Conservation (phyloP, 176 grass and related monocot species). For the Carex parvula region DNA sequence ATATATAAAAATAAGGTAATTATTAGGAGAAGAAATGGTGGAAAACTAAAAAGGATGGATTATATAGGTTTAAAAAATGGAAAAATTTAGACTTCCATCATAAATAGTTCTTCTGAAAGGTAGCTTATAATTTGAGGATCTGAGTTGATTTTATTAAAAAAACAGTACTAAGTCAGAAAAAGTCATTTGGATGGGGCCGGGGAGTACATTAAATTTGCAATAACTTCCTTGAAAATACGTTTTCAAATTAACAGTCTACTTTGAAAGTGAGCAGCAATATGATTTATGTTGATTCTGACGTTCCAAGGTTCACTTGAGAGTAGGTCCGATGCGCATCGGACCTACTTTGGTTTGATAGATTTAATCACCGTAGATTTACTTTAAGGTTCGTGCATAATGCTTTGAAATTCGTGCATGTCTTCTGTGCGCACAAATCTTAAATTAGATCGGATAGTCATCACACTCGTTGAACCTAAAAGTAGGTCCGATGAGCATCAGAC, state of each 20-base stretch:
- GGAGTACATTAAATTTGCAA: not conserved
- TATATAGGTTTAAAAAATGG: not conserved
- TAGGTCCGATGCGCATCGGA: too few relatives aligned
- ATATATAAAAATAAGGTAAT: not conserved
- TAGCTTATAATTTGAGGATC: not conserved
- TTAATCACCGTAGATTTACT: too few relatives aligned
- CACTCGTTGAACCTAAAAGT: too few relatives aligned
- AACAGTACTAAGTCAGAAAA: not conserved
- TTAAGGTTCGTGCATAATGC: too few relatives aligned
- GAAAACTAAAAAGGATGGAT: not conserved
- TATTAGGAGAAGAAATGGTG: not conserved
- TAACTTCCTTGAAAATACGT: not conserved
- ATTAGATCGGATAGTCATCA: too few relatives aligned
- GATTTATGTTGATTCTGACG: not conserved
- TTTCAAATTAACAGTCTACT: not conserved
- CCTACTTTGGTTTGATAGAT: too few relatives aligned
- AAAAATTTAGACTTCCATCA: not conserved
- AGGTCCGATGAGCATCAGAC: too few relatives aligned
- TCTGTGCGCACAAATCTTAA: too few relatives aligned
- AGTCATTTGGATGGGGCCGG: not conserved
- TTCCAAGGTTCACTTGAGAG: not conserved
- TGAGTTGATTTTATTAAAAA: not conserved
- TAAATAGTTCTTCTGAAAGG: not conserved
- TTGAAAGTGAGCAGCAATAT: not conserved
- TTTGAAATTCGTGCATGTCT: too few relatives aligned